Evolutionary conservation across 2,329 filamentous ascomycete species (phyloP).

Genomic region (Nothopassalora personata): DNA sequence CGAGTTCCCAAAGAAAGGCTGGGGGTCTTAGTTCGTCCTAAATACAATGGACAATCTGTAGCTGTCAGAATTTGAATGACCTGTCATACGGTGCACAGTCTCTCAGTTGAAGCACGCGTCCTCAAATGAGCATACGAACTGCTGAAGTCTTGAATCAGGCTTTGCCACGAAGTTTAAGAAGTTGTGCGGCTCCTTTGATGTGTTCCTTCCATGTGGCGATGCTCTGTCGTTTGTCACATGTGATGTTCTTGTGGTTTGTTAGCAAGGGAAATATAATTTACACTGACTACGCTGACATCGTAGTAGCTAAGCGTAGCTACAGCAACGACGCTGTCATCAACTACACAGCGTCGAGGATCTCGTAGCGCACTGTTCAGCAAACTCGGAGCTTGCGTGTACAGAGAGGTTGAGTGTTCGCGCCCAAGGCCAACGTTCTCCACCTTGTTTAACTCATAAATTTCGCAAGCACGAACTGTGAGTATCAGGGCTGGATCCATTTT

Average conservation of each 20-base stretch:
- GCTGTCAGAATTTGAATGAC: background rate
- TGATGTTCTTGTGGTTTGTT: slow-evolving; percentile 20
- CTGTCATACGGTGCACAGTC: background rate
- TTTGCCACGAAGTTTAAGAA: slow-evolving; percentile 31
- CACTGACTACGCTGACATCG: slow-evolving; percentile 25
- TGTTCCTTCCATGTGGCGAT: slow-evolving; percentile 37
- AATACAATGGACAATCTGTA: slow-evolving; percentile 23
- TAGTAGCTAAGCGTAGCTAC: slow-evolving; percentile 35
- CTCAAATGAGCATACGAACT: slow-evolving; percentile 28
- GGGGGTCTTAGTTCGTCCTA: slow-evolving; percentile 30
- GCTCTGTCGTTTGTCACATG: slow-evolving; percentile 28
- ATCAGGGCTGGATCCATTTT: slow-evolving; percentile 24
- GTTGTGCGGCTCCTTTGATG: slow-evolving; percentile 33
- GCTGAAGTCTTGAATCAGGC: slow-evolving; percentile 25
- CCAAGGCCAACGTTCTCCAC: slow-evolving; percentile 20
- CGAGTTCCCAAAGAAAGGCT: slow-evolving; percentile 27
- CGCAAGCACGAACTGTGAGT: slow-evolving; percentile 29
- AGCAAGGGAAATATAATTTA: slow-evolving; percentile 6
- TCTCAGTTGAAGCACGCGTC: slow-evolving; percentile 23
- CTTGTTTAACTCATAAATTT: slow-evolving; percentile 30
- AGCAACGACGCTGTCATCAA: slow-evolving; percentile 33
- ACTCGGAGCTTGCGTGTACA: slow-evolving; percentile 30
- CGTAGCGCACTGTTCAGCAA: slow-evolving; percentile 31
- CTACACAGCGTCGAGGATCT: slow-evolving; percentile 26
- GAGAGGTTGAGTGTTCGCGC: slow-evolving; percentile 20